Evolutionary conservation across 2,329 filamentous ascomycete genomes (phyloP), one percentile per base, ranked within the genome.

Genomic region (Fusarium verticillioides): DNA sequence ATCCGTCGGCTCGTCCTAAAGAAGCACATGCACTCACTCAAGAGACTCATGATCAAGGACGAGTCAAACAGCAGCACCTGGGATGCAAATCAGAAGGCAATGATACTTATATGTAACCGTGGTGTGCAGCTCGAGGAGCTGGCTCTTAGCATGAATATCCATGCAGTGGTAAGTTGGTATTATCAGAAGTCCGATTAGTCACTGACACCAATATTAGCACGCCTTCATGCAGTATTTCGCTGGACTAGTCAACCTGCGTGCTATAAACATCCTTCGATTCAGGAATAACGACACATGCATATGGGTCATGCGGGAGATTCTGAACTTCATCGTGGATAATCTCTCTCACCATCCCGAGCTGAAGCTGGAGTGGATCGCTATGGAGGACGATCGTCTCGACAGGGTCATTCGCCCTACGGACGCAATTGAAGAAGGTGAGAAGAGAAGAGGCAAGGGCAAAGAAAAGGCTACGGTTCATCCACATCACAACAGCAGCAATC

Each of bases 21-120:
- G 78, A 91, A 87, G 80, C 91, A 92, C 76, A 83, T 89, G 62
- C 75, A 76, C 16, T 86, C 83, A 2, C 79, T 93, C 23, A 86
- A 84, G 76, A 83, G 87, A 16, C 79, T 93, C 23, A 87, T 91
- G 84, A 87, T 92, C 72, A 88, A 89, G 75, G 90, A 92, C 72
- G 84, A 89, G 56, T 79, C 80, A 4, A 79, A 78, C 36, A 84
- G 85, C 49, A 78, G 81, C 11, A 80, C 82, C 10, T 93, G 91
- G 91, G 89, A 91, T 75, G 73, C 86, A 9, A 85, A 91, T 63
- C 83, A 86, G 49, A 88, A 87, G 78, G 85, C 87, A 1, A 84
- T 88, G 63, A 80, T 85, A 60, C 79, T 90, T n/a, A 82, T 91
- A 9, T 89, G 88, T 74, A 83, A 79, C 9, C 83, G 82, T 30